These are phyloP conservation scores for Kwoniella bestiolae DNA, from an alignment of 768 basidiomycete species.

Conservation along the genomic window DNA sequence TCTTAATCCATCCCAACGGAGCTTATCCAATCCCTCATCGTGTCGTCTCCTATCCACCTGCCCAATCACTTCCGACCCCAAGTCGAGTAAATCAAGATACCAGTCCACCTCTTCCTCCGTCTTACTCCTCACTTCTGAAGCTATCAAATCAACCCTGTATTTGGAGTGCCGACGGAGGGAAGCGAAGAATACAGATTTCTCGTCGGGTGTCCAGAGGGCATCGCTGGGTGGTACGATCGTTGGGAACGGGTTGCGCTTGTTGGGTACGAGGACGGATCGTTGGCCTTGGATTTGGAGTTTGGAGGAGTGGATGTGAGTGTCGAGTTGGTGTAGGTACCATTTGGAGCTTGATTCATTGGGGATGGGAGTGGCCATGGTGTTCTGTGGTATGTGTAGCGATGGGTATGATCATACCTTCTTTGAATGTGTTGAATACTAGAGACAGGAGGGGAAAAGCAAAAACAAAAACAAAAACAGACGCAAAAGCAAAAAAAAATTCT, in stretches of 20 bases:
- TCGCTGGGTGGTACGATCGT: constrained; percentile 17
- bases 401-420: too few species aligned
- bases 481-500: background rate
- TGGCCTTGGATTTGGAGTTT: constrained; percentile 13
- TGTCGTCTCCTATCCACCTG: constrained; percentile 5
- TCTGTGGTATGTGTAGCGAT: background rate
- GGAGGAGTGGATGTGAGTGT: constrained; percentile 20
- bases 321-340: constrained; percentile 30
- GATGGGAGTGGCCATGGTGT: background rate
- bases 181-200: constrained; percentile 75
- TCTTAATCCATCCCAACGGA: constrained; percentile 19
- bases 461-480: background rate
- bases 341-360: constrained; percentile 20
- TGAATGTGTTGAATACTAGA: too few species aligned
- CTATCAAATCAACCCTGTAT: constrained; percentile 76
- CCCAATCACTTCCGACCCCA: constrained; percentile 26
- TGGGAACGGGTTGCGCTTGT: background rate
- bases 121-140: constrained; percentile 69
- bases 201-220: constrained; percentile 67
- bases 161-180: constrained; percentile 70
- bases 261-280: background rate
- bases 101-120: constrained; percentile 69
- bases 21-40: background rate
- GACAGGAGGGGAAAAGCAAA: too few species aligned
- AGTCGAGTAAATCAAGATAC: constrained; percentile 64